Evolutionary conservation across 1,139 yeast species (phyloP).

Genomic region (Taiozyma onychis): DNA sequence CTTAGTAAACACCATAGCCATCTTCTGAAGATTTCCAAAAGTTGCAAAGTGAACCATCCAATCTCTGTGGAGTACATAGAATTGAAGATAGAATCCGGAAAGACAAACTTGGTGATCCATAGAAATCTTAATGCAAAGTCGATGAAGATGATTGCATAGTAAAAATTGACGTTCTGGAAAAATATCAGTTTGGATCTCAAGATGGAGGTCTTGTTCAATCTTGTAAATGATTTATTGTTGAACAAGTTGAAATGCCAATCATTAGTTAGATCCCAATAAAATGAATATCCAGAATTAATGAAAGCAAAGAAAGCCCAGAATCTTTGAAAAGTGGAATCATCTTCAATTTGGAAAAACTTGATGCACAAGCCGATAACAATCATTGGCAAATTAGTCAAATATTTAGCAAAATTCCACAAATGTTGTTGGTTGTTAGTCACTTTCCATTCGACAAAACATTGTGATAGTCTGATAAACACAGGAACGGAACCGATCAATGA

Average conservation of each 20-base stretch:
- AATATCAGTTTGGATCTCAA: slow-evolving; percentile 4
- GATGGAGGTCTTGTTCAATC: background rate
- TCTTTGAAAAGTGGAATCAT: background rate
- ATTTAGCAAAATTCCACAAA: slow-evolving; percentile 67
- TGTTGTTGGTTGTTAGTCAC: slow-evolving; percentile 44
- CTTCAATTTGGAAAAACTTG: slow-evolving; percentile 13
- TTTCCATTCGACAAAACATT: slow-evolving; percentile 72
- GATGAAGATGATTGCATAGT: slow-evolving; percentile 47
- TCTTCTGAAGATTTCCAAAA: slow-evolving; percentile 72
- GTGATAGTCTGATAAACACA: slow-evolving; percentile 64
- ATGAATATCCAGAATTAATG: slow-evolving; percentile 70
- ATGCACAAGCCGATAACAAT: slow-evolving; percentile 26
- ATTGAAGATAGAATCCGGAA: slow-evolving; percentile 22
- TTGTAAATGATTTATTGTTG: slow-evolving; percentile 22
- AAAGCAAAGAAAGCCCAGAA: slow-evolving; percentile 51
- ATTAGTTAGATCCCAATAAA: slow-evolving; percentile 80
- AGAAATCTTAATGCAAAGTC: slow-evolving; percentile 67
- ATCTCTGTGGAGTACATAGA: slow-evolving; percentile 46
- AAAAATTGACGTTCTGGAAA: slow-evolving; percentile 21
- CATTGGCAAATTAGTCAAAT: slow-evolving; percentile 66
- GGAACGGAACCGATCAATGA: slow-evolving; percentile 53
- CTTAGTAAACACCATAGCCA: slow-evolving; percentile 88
- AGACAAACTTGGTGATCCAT: slow-evolving; percentile 56
- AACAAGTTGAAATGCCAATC: slow-evolving; percentile 82
- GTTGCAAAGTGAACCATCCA: slow-evolving; percentile 61